Evolutionary conservation across 2,329 filamentous ascomycete species (phyloP), one percentile per base, ranked within the genome.

Genomic region (Pseudocercospora vitis): DNA sequence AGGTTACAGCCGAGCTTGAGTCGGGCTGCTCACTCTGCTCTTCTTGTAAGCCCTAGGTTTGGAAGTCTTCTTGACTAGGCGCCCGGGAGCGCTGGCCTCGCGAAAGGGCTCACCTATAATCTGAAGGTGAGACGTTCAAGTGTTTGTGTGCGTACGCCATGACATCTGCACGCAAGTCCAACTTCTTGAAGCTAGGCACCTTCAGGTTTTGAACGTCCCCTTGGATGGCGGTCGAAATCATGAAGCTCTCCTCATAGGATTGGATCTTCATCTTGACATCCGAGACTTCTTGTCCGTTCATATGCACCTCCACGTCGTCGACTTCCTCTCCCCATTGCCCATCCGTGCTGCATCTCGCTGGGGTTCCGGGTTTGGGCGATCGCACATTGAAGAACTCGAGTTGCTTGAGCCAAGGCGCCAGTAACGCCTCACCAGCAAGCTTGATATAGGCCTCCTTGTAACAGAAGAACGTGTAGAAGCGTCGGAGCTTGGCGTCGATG

Each of bases 401-500:
- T 46, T 87, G 81, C 47, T 74, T 75, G 45, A 92, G 76, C 88
- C 88, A 92, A 3, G 77, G 76, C 0, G 88, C 88, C 7, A 91
- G 75, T 53, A 92, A 76, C 0, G 87, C 88, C 64, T 91, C 87
- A 21, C 88, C 88, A 24, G 87, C 88, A 74, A 92, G 84, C 79
- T 91, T 92, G 70, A 91, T 84, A 68, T 89, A 91, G 0, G 87
- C 85, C 73, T 92, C 88, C 63, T 89, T 84, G 69, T 89, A 79
- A 68, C 86, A 89, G 85, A 88, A 92, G 55, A 87, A 81, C 1
- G 86, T 81, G 68, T 91, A 92, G 67, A 92, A 92, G 49, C 81
- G 78, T 4, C 86, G 78, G 23, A 91, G 74, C 65, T 84, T 85
- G 18, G 74, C 78, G 55, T 87, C 84, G 14, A 81, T 73, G n/a